Base-by-base conservation (phyloP, 2,329 filamentous ascomycete species). In the Zymoseptoria ardabiliae region DNA sequence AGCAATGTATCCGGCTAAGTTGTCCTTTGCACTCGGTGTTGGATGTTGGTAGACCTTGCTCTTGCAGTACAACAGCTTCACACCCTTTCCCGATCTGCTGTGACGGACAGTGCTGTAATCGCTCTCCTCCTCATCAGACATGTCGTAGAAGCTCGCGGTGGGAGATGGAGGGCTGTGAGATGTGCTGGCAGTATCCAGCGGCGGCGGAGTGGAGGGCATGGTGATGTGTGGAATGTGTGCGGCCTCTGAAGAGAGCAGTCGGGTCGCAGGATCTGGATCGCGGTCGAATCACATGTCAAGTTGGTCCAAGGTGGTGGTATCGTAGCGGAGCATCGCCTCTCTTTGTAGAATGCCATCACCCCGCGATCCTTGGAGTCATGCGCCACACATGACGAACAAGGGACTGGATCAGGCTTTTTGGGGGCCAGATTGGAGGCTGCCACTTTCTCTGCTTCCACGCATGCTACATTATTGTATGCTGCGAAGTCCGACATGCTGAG, bases 31-130 rank as follows among this genome's bases (percentile, higher is more conserved):
- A 0, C 91, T 95, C 0, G 93, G 89, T 0, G 91, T 91, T 1
- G 94, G 94, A 74, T 99, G 94, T 50, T 99, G 87, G 72, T 97
- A 99, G 73, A 99, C 94, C 82, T 97, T 99, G 87, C 91, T 97
- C 78, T 99, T 99, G 20, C 91, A 93, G 70, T 89, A 97, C 13
- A 99, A 80, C 30, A 99, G 80, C 77, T 97, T 99, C 52, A 99
- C 94, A 1, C 93, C 94, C 65, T 85, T 85, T 17, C 89, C 88
- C 2, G 85, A 85, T 66, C 83, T 84, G 3, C 85, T 84, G 71
- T 95, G 90, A 4, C 90, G 88, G 70, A 99, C 91, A 19, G 91
- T 97, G 73, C 95, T 90, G 78, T 99, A 99, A 51, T 90, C 94
- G 66, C 88, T 89, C 76, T 97, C 94, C 64, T 96, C 92, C 71